Base-by-base conservation (phyloP, 176 grass and related monocot genomes). In the Coix lacrymajobi region DNA sequence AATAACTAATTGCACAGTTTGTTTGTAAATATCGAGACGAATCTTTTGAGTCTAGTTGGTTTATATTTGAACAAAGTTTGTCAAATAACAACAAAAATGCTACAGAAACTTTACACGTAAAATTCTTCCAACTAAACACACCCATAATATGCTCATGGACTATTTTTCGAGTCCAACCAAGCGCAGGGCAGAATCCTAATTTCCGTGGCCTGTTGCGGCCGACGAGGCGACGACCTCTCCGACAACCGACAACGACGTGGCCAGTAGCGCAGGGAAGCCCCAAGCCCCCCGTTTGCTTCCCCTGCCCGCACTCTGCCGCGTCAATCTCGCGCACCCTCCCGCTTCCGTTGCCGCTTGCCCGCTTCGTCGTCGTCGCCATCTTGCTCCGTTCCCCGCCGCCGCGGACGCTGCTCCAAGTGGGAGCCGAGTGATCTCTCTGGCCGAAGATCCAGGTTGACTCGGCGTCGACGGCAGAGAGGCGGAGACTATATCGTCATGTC, bases 401-500 rank as follows among this genome's bases (percentile, higher is more conserved):
- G 34, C 56, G 40, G 11, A 24, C 54, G 51, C 33, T 14, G 44
- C 43, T 31, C 32, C 9, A 51, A 61, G 77, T 62, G 26, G 28
- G 66, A 75, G 12, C 49, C 38, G 38, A 80, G 70, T 28, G 62
- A 26, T 65, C 30, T 75, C 49, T 75, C 69, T 37, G 29, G 49
- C 17, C 24, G 57, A 62, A 32, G 38, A 49, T 31, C 70, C 34
- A 60, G 38, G 25, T 9, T 34, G 66, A 56, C 46, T 77, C 69
- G 51, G 13, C 66, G 31, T 48, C 58, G 63, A 40, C 71, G 77
- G 63, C 29, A 46, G 71, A 58, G 85, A 44, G 37, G 79, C 38
- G 28, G 80, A 77, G 66, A 85, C 82, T 62, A 41, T 54, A 54
- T 22, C 75, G 62, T 34, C 84, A 98, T 98, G 95, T 98, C 86